phyloP scores from a whole-genome alignment of 345 rosid genomes.

The Aurinia saxatilis region DNA sequence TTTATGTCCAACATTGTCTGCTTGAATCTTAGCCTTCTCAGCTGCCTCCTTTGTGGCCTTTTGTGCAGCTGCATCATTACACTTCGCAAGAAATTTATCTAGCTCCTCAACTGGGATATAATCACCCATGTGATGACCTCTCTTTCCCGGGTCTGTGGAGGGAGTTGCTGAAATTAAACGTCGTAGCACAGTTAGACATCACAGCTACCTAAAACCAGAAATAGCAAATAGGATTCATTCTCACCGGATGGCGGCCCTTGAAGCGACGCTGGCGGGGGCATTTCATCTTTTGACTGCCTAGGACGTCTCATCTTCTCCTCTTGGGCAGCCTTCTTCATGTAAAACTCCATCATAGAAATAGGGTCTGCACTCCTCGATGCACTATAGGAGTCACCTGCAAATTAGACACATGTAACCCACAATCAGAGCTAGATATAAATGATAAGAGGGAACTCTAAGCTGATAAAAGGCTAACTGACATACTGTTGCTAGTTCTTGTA shows the following conservation, averaged over 20 bases:
- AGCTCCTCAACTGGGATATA: constrained; percentile 92
- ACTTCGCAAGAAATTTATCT: constrained; percentile 77
- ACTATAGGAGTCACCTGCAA: constrained; percentile 34
- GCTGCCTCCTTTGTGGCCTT: constrained; percentile 65
- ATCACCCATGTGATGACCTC: constrained; percentile 99
- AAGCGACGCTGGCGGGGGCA: constrained; percentile 96
- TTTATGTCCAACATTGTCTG: constrained; percentile 93
- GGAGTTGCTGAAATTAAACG: constrained; percentile 21
- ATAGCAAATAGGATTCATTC: constrained; percentile 13
- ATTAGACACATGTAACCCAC: background rate
- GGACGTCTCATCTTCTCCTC: constrained; percentile 93
- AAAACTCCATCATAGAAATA: constrained; percentile 96
- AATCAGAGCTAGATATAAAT: constrained; percentile 7
- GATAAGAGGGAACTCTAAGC: background rate
- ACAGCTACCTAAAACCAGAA: constrained; percentile 4
- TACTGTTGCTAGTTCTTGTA: constrained; percentile 43
- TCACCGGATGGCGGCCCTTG: constrained; percentile 50
- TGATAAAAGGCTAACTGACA: background rate
- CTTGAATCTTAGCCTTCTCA: constrained; percentile 80
- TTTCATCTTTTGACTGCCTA: constrained; percentile 93
- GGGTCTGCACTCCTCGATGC: constrained; percentile 58
- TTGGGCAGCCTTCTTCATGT: constrained; percentile 93
- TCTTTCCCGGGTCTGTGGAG: constrained; percentile 39
- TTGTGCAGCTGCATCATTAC: constrained; percentile 66
- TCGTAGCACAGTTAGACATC: constrained; percentile 5